Conservation (phyloP, 208 protist species). For the Trypanosoma mega region DNA sequence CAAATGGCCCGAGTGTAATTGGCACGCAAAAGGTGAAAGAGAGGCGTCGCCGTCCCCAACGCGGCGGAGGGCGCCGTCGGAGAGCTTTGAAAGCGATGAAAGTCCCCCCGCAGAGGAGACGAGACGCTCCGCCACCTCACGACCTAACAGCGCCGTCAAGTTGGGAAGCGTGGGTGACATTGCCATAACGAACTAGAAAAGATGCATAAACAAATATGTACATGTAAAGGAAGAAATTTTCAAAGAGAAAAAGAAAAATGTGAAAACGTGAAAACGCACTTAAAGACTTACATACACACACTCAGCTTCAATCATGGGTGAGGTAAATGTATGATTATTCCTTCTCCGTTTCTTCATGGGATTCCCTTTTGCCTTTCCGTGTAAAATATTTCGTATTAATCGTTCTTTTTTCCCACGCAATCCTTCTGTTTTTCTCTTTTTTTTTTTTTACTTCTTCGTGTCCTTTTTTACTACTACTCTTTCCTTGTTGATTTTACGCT, state of each 20-base stretch:
- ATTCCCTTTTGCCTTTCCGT: no score
- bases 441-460: neutral
- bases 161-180: neutral
- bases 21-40: no score
- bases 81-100: slow-evolving; percentile 33
- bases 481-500: neutral
- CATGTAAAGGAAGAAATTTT: slow-evolving; percentile 3
- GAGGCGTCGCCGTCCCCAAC: slow-evolving; percentile 54
- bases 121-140: slow-evolving; percentile 1
- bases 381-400: no score
- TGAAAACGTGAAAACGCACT: neutral
- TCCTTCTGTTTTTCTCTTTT: neutral
- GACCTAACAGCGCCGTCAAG: neutral
- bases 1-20: no score
- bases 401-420: no score
- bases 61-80: slow-evolving; percentile 48
- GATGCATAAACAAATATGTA: neutral
- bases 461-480: neutral
- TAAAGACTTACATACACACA: no score
- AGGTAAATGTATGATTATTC: no score
- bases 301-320: no score
- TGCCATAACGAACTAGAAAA: neutral
- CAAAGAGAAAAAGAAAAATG: slow-evolving; percentile 5
- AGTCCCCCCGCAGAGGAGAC: slow-evolving; percentile 56
- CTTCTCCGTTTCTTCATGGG: no score